A percentile compares a stretch with the other conserved stretches of the same genome.
These are phyloP conservation scores for Tuber indicum DNA, from an alignment of 495 filamentous ascomycete species.

Conservation along the genomic window DNA sequence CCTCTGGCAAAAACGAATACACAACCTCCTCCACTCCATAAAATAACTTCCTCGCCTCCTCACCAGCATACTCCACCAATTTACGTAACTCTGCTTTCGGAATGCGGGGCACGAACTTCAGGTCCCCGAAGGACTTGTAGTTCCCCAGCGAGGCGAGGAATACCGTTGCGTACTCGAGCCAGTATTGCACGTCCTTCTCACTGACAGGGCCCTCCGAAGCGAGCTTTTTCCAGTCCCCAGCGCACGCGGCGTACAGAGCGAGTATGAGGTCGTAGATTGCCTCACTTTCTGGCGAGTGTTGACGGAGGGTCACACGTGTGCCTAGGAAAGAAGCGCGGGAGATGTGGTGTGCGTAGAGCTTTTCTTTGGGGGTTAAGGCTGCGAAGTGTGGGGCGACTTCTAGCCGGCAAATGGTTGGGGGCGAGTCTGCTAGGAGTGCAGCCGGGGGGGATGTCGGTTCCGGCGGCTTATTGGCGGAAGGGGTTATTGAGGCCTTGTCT, in stretches of 20 bases:
- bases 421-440: constrained; percentile 66
- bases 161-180: constrained; percentile 79
- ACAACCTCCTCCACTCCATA: constrained; percentile 65
- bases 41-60: constrained; percentile 57
- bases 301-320: constrained; percentile 75
- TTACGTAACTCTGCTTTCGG: constrained; percentile 59
- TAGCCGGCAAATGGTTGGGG: constrained; percentile 76
- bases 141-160: constrained; percentile 90
- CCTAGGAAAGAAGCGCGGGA: constrained; percentile 75
- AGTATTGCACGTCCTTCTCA: constrained; percentile 61
- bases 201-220: constrained; percentile 63
- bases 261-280: constrained; percentile 87
- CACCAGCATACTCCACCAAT: constrained; percentile 58
- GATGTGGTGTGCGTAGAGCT: constrained; percentile 88
- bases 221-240: constrained; percentile 72
- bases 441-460: constrained; percentile 5
- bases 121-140: constrained; percentile 89
- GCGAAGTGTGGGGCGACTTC: constrained; percentile 87
- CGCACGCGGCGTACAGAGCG: constrained; percentile 61
- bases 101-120: constrained; percentile 85
- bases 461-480: background rate
- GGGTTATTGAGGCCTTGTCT: background rate
- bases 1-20: constrained; percentile 60
- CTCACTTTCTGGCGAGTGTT: constrained; percentile 86
- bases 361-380: constrained; percentile 66